Evolutionary conservation across 805 yeast genomes (phyloP).

Genomic region (Candida boidinii): DNA sequence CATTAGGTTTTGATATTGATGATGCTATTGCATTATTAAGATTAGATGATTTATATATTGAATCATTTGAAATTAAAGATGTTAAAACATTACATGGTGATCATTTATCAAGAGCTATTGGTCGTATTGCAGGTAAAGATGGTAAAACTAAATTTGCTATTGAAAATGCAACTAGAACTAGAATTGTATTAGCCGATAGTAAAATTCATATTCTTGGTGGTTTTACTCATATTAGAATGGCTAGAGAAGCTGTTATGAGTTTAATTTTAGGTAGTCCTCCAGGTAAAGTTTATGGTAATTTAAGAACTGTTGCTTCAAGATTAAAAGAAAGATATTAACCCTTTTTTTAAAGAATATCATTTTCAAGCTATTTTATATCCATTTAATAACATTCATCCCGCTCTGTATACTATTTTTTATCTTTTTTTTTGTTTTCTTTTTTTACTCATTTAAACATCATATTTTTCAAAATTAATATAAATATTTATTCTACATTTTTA

Average conservation of each 20-base stretch:
- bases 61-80: constrained; percentile 94
- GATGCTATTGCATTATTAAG: constrained; percentile 93
- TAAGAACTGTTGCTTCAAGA: constrained; percentile 94
- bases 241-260: constrained; percentile 94
- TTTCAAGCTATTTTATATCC: no score
- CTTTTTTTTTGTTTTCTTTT: no score
- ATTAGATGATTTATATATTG: constrained; percentile 92
- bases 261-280: constrained; percentile 97
- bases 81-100: constrained; percentile 94
- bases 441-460: no score
- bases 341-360: no score
- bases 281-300: constrained; percentile 94
- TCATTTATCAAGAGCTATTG: constrained; percentile 96
- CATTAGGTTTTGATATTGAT: constrained; percentile 93
- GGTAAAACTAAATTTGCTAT: constrained; percentile 98
- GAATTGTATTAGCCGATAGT: constrained; percentile 94
- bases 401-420: no score
- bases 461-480: no score
- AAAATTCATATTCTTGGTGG: constrained; percentile 97
- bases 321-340: constrained; percentile 94
- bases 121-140: constrained; percentile 99
- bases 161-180: constrained; percentile 96
- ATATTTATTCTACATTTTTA: no score
- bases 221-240: constrained; percentile 93
- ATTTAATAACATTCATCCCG: no score